Evolutionary conservation across 495 filamentous ascomycete species (phyloP).

Genomic region (Penicillium cataractarum): DNA sequence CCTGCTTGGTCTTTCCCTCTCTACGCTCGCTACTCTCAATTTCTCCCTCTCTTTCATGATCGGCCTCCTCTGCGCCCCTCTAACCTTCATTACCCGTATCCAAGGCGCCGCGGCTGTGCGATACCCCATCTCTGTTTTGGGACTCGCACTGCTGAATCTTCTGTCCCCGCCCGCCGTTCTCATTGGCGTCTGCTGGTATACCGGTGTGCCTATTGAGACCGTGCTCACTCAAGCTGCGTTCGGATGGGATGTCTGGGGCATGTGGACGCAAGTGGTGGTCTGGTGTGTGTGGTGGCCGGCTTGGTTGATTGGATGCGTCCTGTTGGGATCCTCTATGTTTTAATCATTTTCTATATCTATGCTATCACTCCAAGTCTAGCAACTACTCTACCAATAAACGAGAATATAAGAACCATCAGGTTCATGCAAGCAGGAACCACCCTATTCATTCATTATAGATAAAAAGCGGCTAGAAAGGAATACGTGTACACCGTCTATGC

Average conservation of each 20-base stretch:
- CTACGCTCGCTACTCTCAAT: conserved; percentile 92
- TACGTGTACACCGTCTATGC: conserved; percentile 52
- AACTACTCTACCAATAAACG: background rate
- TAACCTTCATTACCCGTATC: conserved; percentile 69
- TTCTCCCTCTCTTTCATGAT: conserved; percentile 89
- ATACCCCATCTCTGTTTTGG: conserved; percentile 27
- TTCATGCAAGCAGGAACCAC: conserved; percentile 15
- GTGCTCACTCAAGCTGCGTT: conserved; percentile 78
- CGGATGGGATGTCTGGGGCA: conserved; percentile 88
- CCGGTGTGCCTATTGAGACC: conserved; percentile 51
- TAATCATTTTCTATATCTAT: conserved; percentile 15
- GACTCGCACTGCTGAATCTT: conserved; percentile 52
- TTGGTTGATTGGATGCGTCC: conserved; percentile 71
- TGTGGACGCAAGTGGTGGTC: conserved; percentile 87
- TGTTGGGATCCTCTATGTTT: conserved; percentile 49
- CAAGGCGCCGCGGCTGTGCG: conserved; percentile 31
- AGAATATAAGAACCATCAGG: background rate
- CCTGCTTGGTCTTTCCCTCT: conserved; percentile 86
- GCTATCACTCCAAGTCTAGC: background rate
- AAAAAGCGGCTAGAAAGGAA: conserved; percentile 19
- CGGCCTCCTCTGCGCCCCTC: conserved; percentile 74
- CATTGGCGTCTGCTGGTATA: conserved; percentile 53
- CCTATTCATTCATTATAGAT: conserved; percentile 35
- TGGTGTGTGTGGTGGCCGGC: conserved; percentile 99
- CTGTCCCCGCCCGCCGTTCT: conserved; percentile 70